phyloP scores from a whole-genome alignment of 805 yeast species.

The Kuraishia capsulata region DNA sequence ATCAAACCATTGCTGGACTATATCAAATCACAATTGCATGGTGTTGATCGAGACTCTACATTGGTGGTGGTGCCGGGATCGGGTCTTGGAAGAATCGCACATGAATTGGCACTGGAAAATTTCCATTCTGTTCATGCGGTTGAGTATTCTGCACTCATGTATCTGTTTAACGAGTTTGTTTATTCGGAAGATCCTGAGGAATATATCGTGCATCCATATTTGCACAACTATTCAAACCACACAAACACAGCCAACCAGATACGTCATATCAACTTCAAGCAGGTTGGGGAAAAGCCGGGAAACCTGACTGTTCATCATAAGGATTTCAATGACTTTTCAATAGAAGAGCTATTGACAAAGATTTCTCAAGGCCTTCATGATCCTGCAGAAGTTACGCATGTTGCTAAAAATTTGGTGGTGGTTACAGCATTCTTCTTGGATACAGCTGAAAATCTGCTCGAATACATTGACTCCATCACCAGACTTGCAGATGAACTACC shows the following conservation, averaged over 20 bases:
- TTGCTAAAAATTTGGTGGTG: conserved; percentile 40
- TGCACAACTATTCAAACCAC: conserved; percentile 68
- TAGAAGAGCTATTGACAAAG: conserved; percentile 11
- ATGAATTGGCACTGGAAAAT: conserved; percentile 41
- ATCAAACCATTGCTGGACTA: conserved; percentile 45
- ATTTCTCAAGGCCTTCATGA: conserved; percentile 1
- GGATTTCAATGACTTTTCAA: conserved; percentile 53
- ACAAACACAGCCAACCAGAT: conserved; percentile 36
- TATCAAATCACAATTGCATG: conserved; percentile 32
- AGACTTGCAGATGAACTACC: conserved; percentile 20
- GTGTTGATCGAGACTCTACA: conserved; percentile 25
- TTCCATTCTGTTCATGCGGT: conserved; percentile 54
- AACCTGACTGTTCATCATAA: conserved; percentile 42
- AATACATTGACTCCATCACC: conserved; percentile 61
- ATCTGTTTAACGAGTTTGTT: conserved; percentile 52
- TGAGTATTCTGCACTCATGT: conserved; percentile 74
- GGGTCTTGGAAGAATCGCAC: conserved; percentile 75
- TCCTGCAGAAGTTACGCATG: conserved; percentile 5
- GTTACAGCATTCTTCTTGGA: conserved; percentile 77
- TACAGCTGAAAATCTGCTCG: conserved; percentile 81
- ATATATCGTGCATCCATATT: conserved; percentile 34
- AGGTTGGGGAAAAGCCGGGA: conserved; percentile 26
- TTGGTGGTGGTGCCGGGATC: conserved; percentile 76
- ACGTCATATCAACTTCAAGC: conserved; percentile 27
- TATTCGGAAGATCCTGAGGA: conserved; percentile 21